Evolutionary conservation across 192 early-diverging fungal genomes (phyloP).

Genomic region (Lobosporangium transversale): DNA sequence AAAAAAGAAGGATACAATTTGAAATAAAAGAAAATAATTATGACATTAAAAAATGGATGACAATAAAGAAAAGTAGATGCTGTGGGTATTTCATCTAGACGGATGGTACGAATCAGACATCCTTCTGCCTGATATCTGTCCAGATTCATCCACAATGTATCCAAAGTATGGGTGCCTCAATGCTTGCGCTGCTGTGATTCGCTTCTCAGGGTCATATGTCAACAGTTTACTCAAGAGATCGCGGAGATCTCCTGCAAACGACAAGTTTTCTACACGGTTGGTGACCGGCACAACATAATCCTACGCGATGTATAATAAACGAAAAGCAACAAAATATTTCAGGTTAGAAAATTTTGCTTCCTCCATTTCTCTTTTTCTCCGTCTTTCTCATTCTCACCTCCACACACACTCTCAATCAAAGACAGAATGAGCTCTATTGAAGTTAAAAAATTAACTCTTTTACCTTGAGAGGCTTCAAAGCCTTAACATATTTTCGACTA

Average conservation of each 20-base stretch:
- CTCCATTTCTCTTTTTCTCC: too few relatives aligned
- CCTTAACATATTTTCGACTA: constrained; percentile 71
- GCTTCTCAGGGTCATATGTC: constrained; percentile 80
- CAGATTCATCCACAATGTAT: constrained; percentile 59
- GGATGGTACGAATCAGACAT: constrained; percentile 2
- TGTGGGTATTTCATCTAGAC: too few relatives aligned
- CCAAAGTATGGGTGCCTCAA: constrained; percentile 89
- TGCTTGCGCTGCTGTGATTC: constrained; percentile 88
- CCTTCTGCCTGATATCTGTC: constrained; percentile 28
- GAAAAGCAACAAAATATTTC: neutral
- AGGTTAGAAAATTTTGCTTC: neutral
- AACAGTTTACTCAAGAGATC: constrained; percentile 80
- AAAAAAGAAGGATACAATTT: too few relatives aligned
- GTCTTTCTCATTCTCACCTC: too few relatives aligned
- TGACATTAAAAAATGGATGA: too few relatives aligned
- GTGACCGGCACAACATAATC: constrained; percentile 41
- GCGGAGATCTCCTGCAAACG: constrained; percentile 64
- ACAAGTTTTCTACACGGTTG: constrained; percentile 58
- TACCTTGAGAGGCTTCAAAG: constrained; percentile 66
- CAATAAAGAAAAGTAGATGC: too few relatives aligned
- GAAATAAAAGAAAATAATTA: too few relatives aligned
- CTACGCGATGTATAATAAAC: constrained; percentile 4
- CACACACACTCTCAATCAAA: too few relatives aligned
- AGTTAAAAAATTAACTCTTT: neutral
- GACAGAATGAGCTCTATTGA: neutral